Conservation (phyloP, 2,329 filamentous ascomycete species). For the Phaeosphaeriaceae sp. region DNA sequence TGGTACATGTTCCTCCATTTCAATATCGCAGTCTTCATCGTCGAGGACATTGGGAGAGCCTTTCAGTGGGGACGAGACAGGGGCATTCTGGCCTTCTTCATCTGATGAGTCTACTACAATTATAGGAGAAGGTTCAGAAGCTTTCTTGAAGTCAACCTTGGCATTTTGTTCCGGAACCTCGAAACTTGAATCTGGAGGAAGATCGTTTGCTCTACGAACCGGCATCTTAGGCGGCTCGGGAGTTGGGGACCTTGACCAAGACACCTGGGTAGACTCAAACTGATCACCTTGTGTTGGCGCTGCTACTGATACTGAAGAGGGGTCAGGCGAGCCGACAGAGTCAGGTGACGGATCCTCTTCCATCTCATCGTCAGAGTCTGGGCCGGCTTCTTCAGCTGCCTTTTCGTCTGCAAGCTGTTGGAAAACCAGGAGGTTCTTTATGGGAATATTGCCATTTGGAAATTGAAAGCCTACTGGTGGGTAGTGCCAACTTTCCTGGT, state of each 20-base stretch:
- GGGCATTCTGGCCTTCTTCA: slow-evolving; percentile 11
- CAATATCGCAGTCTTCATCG: slow-evolving; percentile 42
- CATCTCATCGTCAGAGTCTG: slow-evolving; percentile 14
- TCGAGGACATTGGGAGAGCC: slow-evolving; percentile 8
- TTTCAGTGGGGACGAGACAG: slow-evolving; percentile 26
- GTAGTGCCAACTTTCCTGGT: slow-evolving; percentile 45
- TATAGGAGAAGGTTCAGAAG: too few species aligned
- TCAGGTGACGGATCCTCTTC: slow-evolving; percentile 25
- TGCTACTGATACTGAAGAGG: slow-evolving; percentile 9
- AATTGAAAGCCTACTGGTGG: slow-evolving; percentile 43
- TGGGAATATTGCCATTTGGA: slow-evolving; percentile 49
- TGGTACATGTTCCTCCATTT: slow-evolving; percentile 36
- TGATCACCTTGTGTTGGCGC: slow-evolving; percentile 15
- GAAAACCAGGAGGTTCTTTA: slow-evolving; percentile 35
- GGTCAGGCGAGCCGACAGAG: slow-evolving; percentile 6
- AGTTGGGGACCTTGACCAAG: slow-evolving; percentile 28
- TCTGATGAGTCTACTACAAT: slow-evolving; percentile 15
- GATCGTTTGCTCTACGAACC: slow-evolving; percentile 4
- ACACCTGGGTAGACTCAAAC: slow-evolving; percentile 13
- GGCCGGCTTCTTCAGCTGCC: slow-evolving; percentile 15
- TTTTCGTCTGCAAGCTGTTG: slow-evolving; percentile 24
- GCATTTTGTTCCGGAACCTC: slow-evolving; percentile 5
- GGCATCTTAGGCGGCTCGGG: slow-evolving; percentile 25
- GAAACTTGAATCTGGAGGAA: slow-evolving; percentile 43
- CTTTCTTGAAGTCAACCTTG: not conserved